A percentile compares a stretch with the other conserved stretches of the same genome.
Evolutionary conservation across 257 asterid species (phyloP).

Genomic region (Plantago major): DNA sequence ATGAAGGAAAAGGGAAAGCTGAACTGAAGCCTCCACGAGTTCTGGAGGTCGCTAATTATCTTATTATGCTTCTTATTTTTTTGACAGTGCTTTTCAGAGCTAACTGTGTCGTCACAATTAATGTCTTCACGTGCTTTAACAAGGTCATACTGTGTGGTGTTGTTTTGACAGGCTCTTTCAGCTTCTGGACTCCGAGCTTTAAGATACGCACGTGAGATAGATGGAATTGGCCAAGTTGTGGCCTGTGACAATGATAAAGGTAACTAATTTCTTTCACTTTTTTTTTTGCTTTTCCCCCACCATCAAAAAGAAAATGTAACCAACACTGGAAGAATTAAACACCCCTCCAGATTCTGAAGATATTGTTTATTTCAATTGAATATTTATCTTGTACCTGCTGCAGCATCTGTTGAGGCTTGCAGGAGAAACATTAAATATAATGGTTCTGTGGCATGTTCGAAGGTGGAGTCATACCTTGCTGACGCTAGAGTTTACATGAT

Average conservation of each 20-base stretch:
- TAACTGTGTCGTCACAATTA: too few species aligned
- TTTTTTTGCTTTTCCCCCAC: not conserved
- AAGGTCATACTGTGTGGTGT: not conserved
- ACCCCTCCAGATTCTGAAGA: not conserved
- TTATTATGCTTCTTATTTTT: not conserved
- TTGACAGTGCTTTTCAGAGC: slow-evolving; percentile 2
- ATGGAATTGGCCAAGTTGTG: slow-evolving; percentile 88
- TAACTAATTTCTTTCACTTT: slow-evolving; percentile 11
- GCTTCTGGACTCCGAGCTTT: slow-evolving; percentile 97
- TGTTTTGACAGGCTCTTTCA: slow-evolving; percentile 65
- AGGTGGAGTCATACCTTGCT: slow-evolving; percentile 84
- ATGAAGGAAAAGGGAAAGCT: slow-evolving; percentile 39
- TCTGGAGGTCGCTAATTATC: slow-evolving; percentile 63
- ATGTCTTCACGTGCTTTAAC: too few species aligned
- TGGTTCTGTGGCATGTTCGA: slow-evolving; percentile 76
- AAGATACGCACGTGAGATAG: slow-evolving; percentile 92
- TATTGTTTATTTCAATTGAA: slow-evolving; percentile 1
- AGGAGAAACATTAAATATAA: slow-evolving; percentile 87
- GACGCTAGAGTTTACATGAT: slow-evolving; percentile 97
- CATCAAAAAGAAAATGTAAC: too few species aligned
- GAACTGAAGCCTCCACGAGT: slow-evolving; percentile 69
- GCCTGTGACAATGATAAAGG: slow-evolving; percentile 93
- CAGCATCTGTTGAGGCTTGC: slow-evolving; percentile 94
- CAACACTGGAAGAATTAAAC: not conserved
- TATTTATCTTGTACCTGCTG: slow-evolving; percentile 20